These are phyloP conservation scores for Paramecium sexaurelia DNA, from an alignment of 73 alveolate genomes.

Conservation along the genomic window DNA sequence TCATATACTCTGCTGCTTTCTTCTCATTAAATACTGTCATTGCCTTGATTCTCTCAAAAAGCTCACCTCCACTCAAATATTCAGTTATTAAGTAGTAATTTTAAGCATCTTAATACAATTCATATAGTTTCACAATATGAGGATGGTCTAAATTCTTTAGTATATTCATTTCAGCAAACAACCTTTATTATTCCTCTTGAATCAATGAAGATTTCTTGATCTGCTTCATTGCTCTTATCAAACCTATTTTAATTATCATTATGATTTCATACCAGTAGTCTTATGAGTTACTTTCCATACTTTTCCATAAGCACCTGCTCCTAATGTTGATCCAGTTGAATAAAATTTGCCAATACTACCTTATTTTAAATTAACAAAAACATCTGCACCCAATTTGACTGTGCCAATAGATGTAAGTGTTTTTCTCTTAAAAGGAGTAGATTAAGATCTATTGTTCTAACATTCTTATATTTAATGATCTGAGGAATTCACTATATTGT, in stretches of 20 bases:
- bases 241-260: not conserved
- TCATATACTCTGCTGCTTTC: slow-evolving; percentile 69
- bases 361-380: slow-evolving; percentile 4
- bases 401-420: not conserved
- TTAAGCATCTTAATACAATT: slow-evolving; percentile 47
- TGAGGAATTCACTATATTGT: not conserved
- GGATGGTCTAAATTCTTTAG: slow-evolving; percentile 59
- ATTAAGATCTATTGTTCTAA: not conserved
- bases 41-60: slow-evolving; percentile 70
- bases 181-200: slow-evolving; percentile 53
- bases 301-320: slow-evolving; percentile 47
- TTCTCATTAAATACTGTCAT: slow-evolving; percentile 48
- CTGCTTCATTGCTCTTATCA: slow-evolving; percentile 61
- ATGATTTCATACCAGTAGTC: not conserved
- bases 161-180: slow-evolving; percentile 66
- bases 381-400: slow-evolving; percentile 43
- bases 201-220: slow-evolving; percentile 47
- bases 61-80: slow-evolving; percentile 77
- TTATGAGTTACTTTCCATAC: slow-evolving; percentile 47
- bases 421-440: slow-evolving; percentile 1
- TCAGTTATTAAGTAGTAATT: slow-evolving; percentile 59
- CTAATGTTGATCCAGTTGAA: slow-evolving; percentile 10
- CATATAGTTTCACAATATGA: slow-evolving; percentile 47
- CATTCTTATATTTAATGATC: slow-evolving; percentile 6
- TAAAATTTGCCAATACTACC: slow-evolving; percentile 25